These are phyloP conservation scores for Boletus holoroseus DNA, from an alignment of 1,284 basidiomycete species.

Conservation along the genomic window DNA sequence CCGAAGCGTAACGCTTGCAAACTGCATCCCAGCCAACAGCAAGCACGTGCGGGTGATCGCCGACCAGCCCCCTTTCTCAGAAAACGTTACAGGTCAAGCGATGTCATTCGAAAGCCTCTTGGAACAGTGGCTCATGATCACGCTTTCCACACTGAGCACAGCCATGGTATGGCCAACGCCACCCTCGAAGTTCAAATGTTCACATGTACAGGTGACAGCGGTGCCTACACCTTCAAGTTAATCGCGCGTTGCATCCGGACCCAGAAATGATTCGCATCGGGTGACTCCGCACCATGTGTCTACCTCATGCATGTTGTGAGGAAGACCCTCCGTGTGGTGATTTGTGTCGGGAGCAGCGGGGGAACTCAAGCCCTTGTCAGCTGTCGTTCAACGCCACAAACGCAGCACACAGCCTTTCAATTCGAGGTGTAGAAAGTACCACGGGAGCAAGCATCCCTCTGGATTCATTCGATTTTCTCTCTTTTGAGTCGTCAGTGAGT, in stretches of 20 bases:
- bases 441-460: neutral
- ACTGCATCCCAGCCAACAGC: neutral
- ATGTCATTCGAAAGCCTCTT: neutral
- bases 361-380: neutral
- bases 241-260: neutral
- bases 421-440: neutral
- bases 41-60: neutral
- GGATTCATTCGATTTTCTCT: neutral
- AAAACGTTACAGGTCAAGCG: neutral
- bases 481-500: conserved; percentile 13
- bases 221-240: neutral
- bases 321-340: conserved; percentile 1
- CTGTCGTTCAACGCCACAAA: conserved; percentile 1
- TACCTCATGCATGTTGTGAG: conserved; percentile 20
- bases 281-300: conserved; percentile 15
- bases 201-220: neutral
- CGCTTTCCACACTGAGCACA: neutral
- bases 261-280: neutral
- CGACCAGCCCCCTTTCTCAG: neutral
- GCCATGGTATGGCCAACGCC: neutral
- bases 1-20: neutral
- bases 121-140: neutral
- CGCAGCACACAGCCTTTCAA: conserved; percentile 3
- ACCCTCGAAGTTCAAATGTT: neutral
- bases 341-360: neutral